A percentile compares a stretch with the other conserved stretches of the same genome.
phyloP scores from a whole-genome alignment of 2,329 filamentous ascomycete genomes.

The Ceratocystis eucalypticola region DNA sequence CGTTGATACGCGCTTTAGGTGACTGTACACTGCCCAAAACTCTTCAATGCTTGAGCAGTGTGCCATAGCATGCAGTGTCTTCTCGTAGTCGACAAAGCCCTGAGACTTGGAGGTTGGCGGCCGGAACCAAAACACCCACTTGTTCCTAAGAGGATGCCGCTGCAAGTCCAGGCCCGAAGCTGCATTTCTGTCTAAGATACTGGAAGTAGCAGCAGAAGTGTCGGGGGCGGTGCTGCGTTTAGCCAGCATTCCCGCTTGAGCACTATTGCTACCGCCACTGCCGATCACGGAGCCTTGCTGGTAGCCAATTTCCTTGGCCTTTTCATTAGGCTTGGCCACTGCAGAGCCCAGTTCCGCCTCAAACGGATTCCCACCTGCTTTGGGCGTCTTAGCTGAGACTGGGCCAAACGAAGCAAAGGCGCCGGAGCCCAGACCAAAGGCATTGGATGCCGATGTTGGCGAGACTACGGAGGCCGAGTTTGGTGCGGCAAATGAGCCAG shows the following conservation, averaged over 20 bases:
- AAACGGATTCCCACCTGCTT: conserved; percentile 67
- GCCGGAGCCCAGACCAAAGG: conserved; percentile 86
- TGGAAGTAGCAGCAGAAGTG: conserved; percentile 16
- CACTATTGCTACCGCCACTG: conserved; percentile 30
- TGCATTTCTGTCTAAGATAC: conserved; percentile 25
- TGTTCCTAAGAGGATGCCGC: conserved; percentile 53
- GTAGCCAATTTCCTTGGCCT: conserved; percentile 25
- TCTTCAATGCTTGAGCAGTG: conserved; percentile 71
- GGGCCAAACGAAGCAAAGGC: conserved; percentile 84
- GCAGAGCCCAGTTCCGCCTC: conserved; percentile 51
- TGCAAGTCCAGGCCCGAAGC: not conserved
- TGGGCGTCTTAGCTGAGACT: conserved; percentile 58
- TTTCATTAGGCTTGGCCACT: conserved; percentile 25
- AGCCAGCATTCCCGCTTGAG: conserved; percentile 30
- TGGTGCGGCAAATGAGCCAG: conserved; percentile 66
- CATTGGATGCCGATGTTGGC: conserved; percentile 63
- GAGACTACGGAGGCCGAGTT: conserved; percentile 59
- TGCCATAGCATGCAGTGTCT: conserved; percentile 80
- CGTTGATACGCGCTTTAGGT: conserved; percentile 77
- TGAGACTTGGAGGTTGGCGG: conserved; percentile 94
- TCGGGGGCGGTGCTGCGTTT: conserved; percentile 27
- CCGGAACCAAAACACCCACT: conserved; percentile 95
- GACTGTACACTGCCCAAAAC: conserved; percentile 79
- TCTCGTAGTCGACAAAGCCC: conserved; percentile 78
- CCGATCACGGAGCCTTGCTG: conserved; percentile 21